These are phyloP conservation scores for Eutrema yunnanense DNA, from an alignment of 345 rosid species.

Conservation along the genomic window DNA sequence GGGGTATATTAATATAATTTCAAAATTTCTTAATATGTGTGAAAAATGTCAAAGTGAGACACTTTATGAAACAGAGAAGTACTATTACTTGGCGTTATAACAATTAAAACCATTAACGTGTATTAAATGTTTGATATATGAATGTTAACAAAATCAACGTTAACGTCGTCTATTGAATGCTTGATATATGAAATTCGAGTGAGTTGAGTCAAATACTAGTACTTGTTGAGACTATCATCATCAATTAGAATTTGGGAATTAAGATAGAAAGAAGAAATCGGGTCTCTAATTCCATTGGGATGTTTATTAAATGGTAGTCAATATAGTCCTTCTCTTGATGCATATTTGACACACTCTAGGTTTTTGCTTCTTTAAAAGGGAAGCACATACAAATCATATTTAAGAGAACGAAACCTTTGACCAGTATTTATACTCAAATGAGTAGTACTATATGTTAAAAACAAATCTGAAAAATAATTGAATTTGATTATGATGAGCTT, in stretches of 20 bases:
- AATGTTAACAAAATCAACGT: neutral
- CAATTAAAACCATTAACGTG: neutral
- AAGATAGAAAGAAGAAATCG: neutral
- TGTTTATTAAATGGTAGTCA: constrained; percentile 17
- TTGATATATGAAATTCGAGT: too few species aligned
- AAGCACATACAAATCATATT: neutral
- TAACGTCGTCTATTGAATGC: neutral
- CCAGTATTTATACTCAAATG: neutral
- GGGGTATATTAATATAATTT: too few species aligned
- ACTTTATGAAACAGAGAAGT: too few species aligned
- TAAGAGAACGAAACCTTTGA: neutral
- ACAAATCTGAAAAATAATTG: neutral
- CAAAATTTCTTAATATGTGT: too few species aligned
- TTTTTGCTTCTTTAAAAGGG: neutral
- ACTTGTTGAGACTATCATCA: neutral
- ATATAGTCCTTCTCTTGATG: neutral
- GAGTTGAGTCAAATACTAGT: neutral
- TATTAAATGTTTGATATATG: neutral
- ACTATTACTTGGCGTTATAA: neutral
- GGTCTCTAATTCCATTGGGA: neutral
- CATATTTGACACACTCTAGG: neutral
- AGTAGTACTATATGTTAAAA: neutral
- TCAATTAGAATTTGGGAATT: neutral
- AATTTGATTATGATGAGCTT: neutral
- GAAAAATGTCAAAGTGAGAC: too few species aligned